These are phyloP conservation scores for Parastagonospora avenae DNA, from an alignment of 2,329 filamentous ascomycete species.

Conservation along the genomic window DNA sequence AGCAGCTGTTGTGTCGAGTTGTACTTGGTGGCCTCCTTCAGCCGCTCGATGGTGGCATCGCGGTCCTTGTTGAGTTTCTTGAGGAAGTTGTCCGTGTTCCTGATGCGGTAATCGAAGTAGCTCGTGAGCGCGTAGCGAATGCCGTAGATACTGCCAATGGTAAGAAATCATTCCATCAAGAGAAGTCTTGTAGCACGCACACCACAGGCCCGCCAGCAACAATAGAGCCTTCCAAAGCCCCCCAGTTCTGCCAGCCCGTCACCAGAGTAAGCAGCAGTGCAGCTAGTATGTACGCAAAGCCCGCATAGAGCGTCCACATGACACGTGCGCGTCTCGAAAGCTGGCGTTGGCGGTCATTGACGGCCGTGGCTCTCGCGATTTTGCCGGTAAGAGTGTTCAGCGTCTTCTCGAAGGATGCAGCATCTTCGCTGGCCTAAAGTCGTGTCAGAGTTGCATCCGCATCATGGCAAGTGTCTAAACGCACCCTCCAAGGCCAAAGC, in stretches of 20 bases:
- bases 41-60: conserved; percentile 85
- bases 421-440: conserved; percentile 74
- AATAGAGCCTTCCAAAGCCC: conserved; percentile 75
- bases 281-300: conserved; percentile 88
- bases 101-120: conserved; percentile 83
- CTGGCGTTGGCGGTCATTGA: conserved; percentile 74
- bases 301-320: conserved; percentile 87
- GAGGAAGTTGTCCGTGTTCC: conserved; percentile 69
- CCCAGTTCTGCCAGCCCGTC: conserved; percentile 81
- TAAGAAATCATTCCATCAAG: conserved; percentile 6
- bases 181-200: conserved; percentile 55
- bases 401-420: conserved; percentile 90
- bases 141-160: conserved; percentile 72
- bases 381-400: conserved; percentile 81
- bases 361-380: conserved; percentile 75
- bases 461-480: background rate
- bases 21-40: conserved; percentile 95
- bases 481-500: conserved; percentile 70
- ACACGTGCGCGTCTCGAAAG: conserved; percentile 79
- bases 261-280: conserved; percentile 81
- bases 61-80: conserved; percentile 79
- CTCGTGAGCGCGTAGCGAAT: conserved; percentile 69
- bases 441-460: conserved; percentile 13
- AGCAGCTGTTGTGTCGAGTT: conserved; percentile 91
- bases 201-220: conserved; percentile 78